Percentiles rank a stretch among this genome's conserved stretches.
phyloP scores from a whole-genome alignment of 2,329 filamentous ascomycete species.

The Curvularia sp. region DNA sequence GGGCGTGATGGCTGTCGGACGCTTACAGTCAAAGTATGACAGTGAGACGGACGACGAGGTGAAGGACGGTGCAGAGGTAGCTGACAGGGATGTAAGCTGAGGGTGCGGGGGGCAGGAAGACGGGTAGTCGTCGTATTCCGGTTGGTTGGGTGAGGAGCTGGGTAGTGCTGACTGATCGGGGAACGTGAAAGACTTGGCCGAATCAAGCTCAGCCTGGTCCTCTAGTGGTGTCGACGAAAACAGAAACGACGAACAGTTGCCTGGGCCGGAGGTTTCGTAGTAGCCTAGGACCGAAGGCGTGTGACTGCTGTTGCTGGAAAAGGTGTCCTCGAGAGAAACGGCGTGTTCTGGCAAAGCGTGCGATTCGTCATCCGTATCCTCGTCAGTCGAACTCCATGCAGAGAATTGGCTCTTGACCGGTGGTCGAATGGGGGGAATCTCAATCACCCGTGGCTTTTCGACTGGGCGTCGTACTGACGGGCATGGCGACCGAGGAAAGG shows the following conservation, averaged over 20 bases:
- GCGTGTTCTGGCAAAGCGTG: conserved; percentile 26
- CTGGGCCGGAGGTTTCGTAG: conserved; percentile 34
- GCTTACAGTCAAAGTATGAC: conserved; percentile 47
- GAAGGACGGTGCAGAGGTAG: conserved; percentile 44
- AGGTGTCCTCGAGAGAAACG: conserved; percentile 2
- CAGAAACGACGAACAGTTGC: conserved; percentile 37
- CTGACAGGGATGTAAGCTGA: conserved; percentile 40
- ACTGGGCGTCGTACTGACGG: conserved; percentile 22
- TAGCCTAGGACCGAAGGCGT: conserved; percentile 43
- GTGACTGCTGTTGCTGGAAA: conserved; percentile 29
- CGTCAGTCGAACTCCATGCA: conserved; percentile 48
- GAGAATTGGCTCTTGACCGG: conserved; percentile 47
- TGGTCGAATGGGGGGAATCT: conserved; percentile 43
- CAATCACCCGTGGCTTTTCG: conserved; percentile 35
- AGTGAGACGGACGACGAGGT: conserved; percentile 30
- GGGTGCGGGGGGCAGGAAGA: conserved; percentile 38
- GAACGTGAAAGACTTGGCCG: conserved; percentile 33
- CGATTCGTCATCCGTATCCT: conserved; percentile 40
- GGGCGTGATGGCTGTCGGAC: conserved; percentile 30
- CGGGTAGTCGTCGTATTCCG: conserved; percentile 30
- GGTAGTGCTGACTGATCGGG: conserved; percentile 25
- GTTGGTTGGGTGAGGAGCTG: conserved; percentile 17
- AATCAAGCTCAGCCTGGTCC: conserved; percentile 28
- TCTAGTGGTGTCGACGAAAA: conserved; percentile 42
- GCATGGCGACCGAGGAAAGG: conserved; percentile 34